Base-by-base conservation (phyloP, 495 filamentous ascomycete genomes). In the Pseudotulostoma volvatum region DNA sequence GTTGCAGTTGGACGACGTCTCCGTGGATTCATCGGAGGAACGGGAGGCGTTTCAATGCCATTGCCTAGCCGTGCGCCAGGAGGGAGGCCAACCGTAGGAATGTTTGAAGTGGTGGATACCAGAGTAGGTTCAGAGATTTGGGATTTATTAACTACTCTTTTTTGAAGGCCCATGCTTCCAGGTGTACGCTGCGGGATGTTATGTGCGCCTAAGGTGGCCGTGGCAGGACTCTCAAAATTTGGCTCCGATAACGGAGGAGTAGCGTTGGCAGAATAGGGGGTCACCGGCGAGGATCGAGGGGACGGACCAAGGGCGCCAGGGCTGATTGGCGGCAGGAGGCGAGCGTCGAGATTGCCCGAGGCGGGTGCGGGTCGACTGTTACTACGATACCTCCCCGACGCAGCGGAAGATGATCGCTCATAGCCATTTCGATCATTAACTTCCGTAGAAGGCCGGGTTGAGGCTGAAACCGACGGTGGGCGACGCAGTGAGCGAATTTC, bases 81-180 rank as follows among this genome's bases (percentile, higher is more conserved):
- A 2, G 77, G 77, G 2, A 83, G 61, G 30, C 70, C 68, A 9
- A 81, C 66, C 0, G 73, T 75, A 2, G 76, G 73, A 11, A 90
- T 70, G 32, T 76, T 77, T 7, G 77, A 84, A 7, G 83, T 90
- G 15, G 69, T 73, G 23, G 73, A 81, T n/a, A 88, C 55, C 40
- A 93, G 79, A 0, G 70, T 81, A 0, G 85, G 85, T 45, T 90
- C 85, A 2, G 83, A 88, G 30, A 94, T 92, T 18, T 79, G 73
- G 23, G 68, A 61, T 49, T 88, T 85, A 47, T 74, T 77, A 34
- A 90, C 62, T 0, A 70, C 62, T 28, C 73, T 73, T 62, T 84
- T 90, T 39, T 55, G 64, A 16, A 60, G 55, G 38, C 44, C 40
- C 31, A 37, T 39, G 36, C 47, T 37, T 4, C 56, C 51, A n/a